Evolutionary conservation across 257 asterid species (phyloP), one percentile per base, ranked within the genome.

Genomic region (Solanum etuberosum): DNA sequence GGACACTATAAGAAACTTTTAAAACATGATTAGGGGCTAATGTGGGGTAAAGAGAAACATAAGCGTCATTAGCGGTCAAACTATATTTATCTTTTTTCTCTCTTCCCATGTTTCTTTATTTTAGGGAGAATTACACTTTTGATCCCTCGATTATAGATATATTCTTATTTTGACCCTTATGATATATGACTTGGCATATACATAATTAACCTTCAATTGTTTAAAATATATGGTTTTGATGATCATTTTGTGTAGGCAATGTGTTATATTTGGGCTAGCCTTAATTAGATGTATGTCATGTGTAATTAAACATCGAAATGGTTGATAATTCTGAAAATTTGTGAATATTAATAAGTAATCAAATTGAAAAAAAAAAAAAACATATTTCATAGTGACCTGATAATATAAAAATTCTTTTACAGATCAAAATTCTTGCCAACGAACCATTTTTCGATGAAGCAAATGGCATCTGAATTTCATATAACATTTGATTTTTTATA

Each of bases 21-120:
- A 27, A 35, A 80, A 80, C 85, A 80, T 80, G 42, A 80, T 46
- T 80, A 80, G 68, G 83, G 42, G 84, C 85, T 46, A 80, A 46
- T 80, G 85, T 80, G 20, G 68, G 85, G 85, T 80, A 80, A 80
- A 46, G 85, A 80, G 85, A 80, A 80, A 80, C 85, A 80, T 80
- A 46, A 80, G 85, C 85, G 85, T 80, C 85, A 80, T 80, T 80
- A 80, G 42, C 85, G 85, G 85, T 80, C 85, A 48, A 78, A 37
- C 27, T 46, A 16, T 42, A 18, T 4, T 25, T 35, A 61, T 25
- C 23, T 83, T 61, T 73, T n/a, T 31, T 32, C 21, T 80, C 57
- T 48, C 37, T 46, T 29, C 65, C 27, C 84, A 27, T 78, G 20
- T 46, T 80, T 29, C 29, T 18, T 48, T 46, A 29, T 16, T 18